Conservation (phyloP, 208 protist genomes). For the Wallacemonas collosoma region DNA sequence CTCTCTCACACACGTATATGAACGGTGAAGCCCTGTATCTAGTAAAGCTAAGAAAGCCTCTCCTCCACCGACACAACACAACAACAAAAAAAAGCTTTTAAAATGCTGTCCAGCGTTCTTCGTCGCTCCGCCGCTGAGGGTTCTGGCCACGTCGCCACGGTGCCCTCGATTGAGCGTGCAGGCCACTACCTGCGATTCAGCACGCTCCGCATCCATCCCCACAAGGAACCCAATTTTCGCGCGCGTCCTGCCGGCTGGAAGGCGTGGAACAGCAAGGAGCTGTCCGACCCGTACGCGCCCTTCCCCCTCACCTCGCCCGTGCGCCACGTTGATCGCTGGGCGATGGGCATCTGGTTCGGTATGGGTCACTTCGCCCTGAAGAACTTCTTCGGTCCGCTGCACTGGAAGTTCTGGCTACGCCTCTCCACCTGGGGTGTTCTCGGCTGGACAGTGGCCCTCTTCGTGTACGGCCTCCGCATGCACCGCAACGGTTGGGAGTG, state of each 20-base stretch:
- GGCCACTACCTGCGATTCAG: slow-evolving; percentile 75
- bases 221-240: slow-evolving; percentile 79
- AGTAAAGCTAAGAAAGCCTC: background rate
- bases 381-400: slow-evolving; percentile 74
- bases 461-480: slow-evolving; percentile 76
- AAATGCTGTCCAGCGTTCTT: slow-evolving; percentile 75
- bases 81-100: slow-evolving; percentile 12
- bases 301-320: slow-evolving; percentile 64
- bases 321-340: slow-evolving; percentile 68
- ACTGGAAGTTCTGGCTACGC: slow-evolving; percentile 73
- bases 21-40: background rate
- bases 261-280: slow-evolving; percentile 75
- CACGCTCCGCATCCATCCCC: slow-evolving; percentile 70
- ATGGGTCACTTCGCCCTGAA: slow-evolving; percentile 83
- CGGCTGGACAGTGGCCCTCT: slow-evolving; percentile 45
- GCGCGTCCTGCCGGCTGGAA: slow-evolving; percentile 71
- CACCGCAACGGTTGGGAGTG: slow-evolving; percentile 88
- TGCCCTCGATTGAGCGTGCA: slow-evolving; percentile 73
- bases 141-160: slow-evolving; percentile 43
- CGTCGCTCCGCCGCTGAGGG: slow-evolving; percentile 48
- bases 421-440: slow-evolving; percentile 54
- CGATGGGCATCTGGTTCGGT: slow-evolving; percentile 74
- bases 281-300: slow-evolving; percentile 72
- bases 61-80: background rate
- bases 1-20: background rate